These are phyloP conservation scores for Blakeslea trispora DNA, from an alignment of 371 early-diverging fungal species.

Conservation along the genomic window DNA sequence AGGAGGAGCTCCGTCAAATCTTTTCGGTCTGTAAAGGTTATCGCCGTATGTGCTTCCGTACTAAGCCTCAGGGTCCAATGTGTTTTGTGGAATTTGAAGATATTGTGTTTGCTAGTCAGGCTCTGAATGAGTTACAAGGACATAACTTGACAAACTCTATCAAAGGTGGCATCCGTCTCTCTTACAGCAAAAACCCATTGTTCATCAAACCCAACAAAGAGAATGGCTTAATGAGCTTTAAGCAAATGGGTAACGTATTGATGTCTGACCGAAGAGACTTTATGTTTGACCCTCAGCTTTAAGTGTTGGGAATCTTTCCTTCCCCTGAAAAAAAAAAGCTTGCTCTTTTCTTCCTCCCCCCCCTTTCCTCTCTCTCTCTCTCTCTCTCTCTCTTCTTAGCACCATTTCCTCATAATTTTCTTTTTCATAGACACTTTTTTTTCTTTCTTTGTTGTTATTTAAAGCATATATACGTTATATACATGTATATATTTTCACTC, in stretches of 20 bases:
- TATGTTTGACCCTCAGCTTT: constrained; percentile 33
- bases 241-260: constrained; percentile 25
- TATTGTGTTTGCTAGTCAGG: constrained; percentile 79
- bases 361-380: too few species aligned
- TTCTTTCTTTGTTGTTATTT: too few species aligned
- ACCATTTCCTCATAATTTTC: not conserved
- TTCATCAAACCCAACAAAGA: constrained; percentile 49
- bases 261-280: constrained; percentile 27
- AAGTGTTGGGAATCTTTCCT: constrained; percentile 1
- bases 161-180: constrained; percentile 88
- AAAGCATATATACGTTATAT: too few species aligned
- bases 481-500: too few species aligned
- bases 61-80: constrained; percentile 84
- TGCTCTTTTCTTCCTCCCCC: too few species aligned
- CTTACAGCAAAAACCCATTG: constrained; percentile 90
- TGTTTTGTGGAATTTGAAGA: constrained; percentile 91
- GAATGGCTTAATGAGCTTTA: constrained; percentile 40
- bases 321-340: too few species aligned
- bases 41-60: constrained; percentile 81
- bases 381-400: not conserved
- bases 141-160: constrained; percentile 73
- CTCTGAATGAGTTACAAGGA: constrained; percentile 81
- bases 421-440: too few species aligned
- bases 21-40: constrained; percentile 78
- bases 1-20: constrained; percentile 80